These are phyloP conservation scores for Phytophthora aleatoria DNA, from an alignment of 352 stramenopile species.

Conservation along the genomic window DNA sequence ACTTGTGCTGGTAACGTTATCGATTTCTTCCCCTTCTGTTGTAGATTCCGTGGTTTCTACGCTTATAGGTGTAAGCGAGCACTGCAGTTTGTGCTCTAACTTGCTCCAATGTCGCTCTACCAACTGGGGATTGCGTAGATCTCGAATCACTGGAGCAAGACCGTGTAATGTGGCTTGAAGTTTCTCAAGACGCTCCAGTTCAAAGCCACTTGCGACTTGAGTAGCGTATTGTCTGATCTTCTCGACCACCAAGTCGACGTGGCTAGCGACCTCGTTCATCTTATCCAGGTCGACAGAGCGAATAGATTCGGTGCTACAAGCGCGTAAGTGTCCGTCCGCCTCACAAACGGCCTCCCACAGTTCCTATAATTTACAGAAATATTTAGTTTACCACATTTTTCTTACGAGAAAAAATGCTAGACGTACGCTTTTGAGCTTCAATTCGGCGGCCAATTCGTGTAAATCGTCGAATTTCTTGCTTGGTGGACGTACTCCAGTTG, in stretches of 20 bases:
- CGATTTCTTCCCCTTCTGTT: not conserved
- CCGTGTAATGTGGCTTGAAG: conserved; percentile 52
- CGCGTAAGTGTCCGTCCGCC: conserved; percentile 47
- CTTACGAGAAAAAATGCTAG: not conserved
- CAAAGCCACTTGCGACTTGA: conserved; percentile 19
- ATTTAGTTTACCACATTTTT: not conserved
- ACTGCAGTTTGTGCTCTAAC: conserved; percentile 72
- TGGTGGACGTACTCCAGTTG: conserved; percentile 29
- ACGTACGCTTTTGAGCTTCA: conserved; percentile 58
- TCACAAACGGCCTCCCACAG: conserved; percentile 64
- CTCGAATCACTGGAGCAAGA: conserved; percentile 56
- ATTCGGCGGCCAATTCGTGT: conserved; percentile 32
- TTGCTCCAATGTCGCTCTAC: conserved; percentile 75
- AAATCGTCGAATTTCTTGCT: conserved; percentile 50
- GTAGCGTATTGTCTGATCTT: conserved; percentile 20
- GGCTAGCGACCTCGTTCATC: conserved; percentile 31
- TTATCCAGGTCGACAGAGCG: conserved; percentile 47
- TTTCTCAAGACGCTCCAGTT: conserved; percentile 43
- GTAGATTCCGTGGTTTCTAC: not conserved
- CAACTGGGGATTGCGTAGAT: conserved; percentile 63
- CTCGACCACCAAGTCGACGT: conserved; percentile 31
- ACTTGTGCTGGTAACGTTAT: not conserved
- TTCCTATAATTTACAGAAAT: conserved; percentile 27
- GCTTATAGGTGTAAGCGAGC: conserved; percentile 30
- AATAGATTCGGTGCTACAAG: conserved; percentile 44